Conservation (phyloP, 768 basidiomycete genomes). For the button mushroom (Agaricus bisporus) region DNA sequence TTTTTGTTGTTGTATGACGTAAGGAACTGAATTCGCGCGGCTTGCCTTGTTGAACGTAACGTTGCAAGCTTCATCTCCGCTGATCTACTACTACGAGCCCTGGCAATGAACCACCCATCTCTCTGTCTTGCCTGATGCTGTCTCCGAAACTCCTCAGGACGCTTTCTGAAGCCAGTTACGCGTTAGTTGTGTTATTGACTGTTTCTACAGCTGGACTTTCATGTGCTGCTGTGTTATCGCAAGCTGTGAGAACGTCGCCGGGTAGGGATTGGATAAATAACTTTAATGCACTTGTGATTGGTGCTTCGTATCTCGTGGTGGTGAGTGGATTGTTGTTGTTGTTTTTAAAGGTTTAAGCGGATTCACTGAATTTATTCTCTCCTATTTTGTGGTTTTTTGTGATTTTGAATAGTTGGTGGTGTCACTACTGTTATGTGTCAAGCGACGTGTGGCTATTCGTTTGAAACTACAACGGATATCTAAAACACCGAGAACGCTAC, state of each 20-base stretch:
- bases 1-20: too few relatives aligned
- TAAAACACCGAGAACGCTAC: constrained; percentile 48
- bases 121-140: constrained; percentile 22
- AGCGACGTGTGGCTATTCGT: constrained; percentile 63
- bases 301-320: constrained; percentile 63
- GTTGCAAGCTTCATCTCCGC: neutral
- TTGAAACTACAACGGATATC: constrained; percentile 62
- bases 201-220: constrained; percentile 56
- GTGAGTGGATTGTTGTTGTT: constrained; percentile 31
- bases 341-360: too few relatives aligned
- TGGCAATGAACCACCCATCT: too few relatives aligned
- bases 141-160: constrained; percentile 41
- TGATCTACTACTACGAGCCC: neutral
- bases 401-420: constrained; percentile 36
- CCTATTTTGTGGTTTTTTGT: too few relatives aligned
- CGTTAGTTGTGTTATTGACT: constrained; percentile 41
- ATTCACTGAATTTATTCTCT: too few relatives aligned
- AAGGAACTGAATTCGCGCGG: too few relatives aligned
- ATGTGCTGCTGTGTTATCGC: constrained; percentile 58
- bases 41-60: too few relatives aligned
- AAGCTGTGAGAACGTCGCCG: constrained; percentile 64
- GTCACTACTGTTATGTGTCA: constrained; percentile 59
- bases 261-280: constrained; percentile 51
- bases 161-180: constrained; percentile 49
- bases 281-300: constrained; percentile 62